Evolutionary conservation across 441 rosid genomes (phyloP).

Genomic region (Pelargonium myrrhifolium): DNA sequence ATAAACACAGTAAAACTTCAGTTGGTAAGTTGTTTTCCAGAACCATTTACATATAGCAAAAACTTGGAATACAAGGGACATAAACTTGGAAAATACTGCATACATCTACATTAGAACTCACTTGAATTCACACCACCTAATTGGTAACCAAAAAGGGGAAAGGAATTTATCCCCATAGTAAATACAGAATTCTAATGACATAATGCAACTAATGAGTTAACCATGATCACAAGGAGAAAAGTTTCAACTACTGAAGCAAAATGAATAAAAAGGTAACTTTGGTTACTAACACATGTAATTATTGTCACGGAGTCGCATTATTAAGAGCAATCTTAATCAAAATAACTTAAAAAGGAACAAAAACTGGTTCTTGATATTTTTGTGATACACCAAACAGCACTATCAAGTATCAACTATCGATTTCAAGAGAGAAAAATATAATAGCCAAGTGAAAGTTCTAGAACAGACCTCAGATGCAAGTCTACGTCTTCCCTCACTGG

Average conservation of each 20-base stretch:
- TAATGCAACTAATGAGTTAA: too few species aligned
- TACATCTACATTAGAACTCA: too few species aligned
- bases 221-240: background rate
- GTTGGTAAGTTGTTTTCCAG: background rate
- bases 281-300: background rate
- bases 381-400: background rate
- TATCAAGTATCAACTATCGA: too few species aligned
- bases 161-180: too few species aligned
- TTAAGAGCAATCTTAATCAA: background rate
- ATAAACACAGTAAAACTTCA: slow-evolving; percentile 1
- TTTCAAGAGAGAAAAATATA: background rate
- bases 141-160: too few species aligned
- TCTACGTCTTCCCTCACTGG: slow-evolving; percentile 68
- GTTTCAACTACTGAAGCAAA: background rate
- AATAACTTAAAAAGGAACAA: background rate
- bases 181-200: too few species aligned
- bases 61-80: background rate
- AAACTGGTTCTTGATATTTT: background rate
- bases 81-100: background rate
- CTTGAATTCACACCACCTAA: too few species aligned
- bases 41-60: background rate
- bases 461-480: slow-evolving; percentile 64
- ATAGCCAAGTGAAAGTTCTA: slow-evolving; percentile 9
- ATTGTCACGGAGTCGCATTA: background rate
- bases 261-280: background rate